Evolutionary conservation across 2,329 filamentous ascomycete species (phyloP).

Genomic region (Fusarium sulawesiense): DNA sequence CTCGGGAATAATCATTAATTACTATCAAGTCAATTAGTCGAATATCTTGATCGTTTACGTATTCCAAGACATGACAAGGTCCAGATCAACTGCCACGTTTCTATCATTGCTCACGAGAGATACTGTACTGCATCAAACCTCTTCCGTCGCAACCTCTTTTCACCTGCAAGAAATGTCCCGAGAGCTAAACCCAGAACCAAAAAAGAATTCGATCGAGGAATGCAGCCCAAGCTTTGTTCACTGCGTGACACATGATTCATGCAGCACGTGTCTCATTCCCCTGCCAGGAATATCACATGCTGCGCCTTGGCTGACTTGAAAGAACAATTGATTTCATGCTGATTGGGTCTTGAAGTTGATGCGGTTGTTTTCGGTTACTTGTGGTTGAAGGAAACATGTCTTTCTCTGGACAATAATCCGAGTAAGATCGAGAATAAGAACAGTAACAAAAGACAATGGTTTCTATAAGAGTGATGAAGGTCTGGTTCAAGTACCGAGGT

Average conservation of each 20-base stretch:
- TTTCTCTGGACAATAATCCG: neutral
- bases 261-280: constrained; percentile 30
- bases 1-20: neutral
- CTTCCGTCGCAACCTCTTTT: constrained; percentile 2
- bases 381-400: neutral
- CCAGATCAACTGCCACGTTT: constrained; percentile 1
- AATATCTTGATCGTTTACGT: neutral
- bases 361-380: neutral
- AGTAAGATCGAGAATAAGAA: neutral
- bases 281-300: constrained; percentile 28
- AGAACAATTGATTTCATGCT: neutral
- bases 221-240: constrained; percentile 14
- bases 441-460: neutral
- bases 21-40: neutral
- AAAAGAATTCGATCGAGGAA: constrained; percentile 3
- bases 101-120: constrained; percentile 3
- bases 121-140: constrained; percentile 11
- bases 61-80: neutral
- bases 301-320: constrained; percentile 10
- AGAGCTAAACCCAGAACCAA: neutral
- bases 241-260: constrained; percentile 34
- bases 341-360: neutral
- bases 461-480: neutral
- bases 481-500: neutral
- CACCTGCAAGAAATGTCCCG: neutral